Base-by-base conservation (phyloP, 441 rosid genomes). In the Eutrema salsugineum region DNA sequence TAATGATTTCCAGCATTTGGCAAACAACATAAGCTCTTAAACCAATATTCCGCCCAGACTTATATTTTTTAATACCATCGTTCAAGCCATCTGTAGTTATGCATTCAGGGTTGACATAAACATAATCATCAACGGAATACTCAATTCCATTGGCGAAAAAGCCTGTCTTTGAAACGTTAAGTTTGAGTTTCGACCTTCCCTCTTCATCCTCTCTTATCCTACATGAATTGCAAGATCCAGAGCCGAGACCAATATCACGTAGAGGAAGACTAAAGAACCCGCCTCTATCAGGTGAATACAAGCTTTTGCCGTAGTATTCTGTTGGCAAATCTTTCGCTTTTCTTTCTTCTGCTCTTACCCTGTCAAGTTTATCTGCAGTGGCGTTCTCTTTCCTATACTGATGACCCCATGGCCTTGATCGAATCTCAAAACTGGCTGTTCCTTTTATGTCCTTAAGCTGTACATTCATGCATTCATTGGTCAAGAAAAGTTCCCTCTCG, bases 21-120 rank as follows among this genome's bases (percentile, higher is more conserved):
- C 98, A 86, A 50, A 93, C 84, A 73, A 73, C 89, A 73, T 81
- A 90, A 32, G 98, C 81, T 77, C 74, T 85, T 79, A 90, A 72
- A 5, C 98, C 97, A 44, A 93, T 86, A 63, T 93, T 93, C 67
- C 89, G 84, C 57, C 98, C 94, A 76, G 83, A 78, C 81, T 90
- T 93, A 58, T 81, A 88, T 32, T 70, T 82, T 76, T 47, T 89
- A 35, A 49, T 60, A 8, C 72, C 86, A 36, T 44, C 54, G 16
- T 61, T 81, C 48, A 76, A 81, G 42, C 10, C 71, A 71, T 56
- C 33, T 16, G 75, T 22, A 22, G 27, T 55, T 73, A 90, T 87
- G 39, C 74, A 75, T 28, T 77, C 63, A 20, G 93, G 89, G 47
- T 58, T 80, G 55, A 83, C 74, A 78, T 91, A 93, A 49, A 88